These are phyloP conservation scores for Colletotrichum falcatum DNA, from an alignment of 2,329 filamentous ascomycete species.

Conservation along the genomic window DNA sequence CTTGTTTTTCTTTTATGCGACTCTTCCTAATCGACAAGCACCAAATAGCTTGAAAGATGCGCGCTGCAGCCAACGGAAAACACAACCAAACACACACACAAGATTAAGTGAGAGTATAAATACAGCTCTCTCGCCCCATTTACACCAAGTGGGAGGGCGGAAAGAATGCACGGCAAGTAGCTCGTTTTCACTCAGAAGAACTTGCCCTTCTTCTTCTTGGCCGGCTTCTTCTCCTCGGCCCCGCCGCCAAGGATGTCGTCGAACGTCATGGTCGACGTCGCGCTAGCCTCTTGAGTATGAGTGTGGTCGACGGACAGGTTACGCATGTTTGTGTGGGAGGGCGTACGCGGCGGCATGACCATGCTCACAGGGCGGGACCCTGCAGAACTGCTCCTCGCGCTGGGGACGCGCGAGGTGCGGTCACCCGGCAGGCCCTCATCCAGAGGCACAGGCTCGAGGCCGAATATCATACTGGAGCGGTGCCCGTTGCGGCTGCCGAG, in stretches of 20 bases:
- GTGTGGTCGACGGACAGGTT: conserved; percentile 41
- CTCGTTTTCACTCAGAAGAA: conserved; percentile 50
- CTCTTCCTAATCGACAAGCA: conserved; percentile 12
- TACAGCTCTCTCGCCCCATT: conserved; percentile 17
- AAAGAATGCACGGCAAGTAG: background rate
- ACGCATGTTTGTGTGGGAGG: conserved; percentile 52
- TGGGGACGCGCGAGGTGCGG: conserved; percentile 41
- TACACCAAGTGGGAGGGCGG: background rate
- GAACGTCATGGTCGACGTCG: conserved; percentile 56
- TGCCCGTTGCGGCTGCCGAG: conserved; percentile 48
- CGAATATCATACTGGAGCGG: conserved; percentile 58
- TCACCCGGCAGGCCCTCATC: conserved; percentile 39
- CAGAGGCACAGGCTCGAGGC: conserved; percentile 54
- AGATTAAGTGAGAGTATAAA: conserved; percentile 33
- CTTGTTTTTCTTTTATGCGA: conserved; percentile 11
- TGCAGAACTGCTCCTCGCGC: conserved; percentile 46
- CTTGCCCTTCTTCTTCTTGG: conserved; percentile 55
- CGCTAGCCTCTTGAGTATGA: conserved; percentile 42
- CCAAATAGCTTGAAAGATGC: conserved; percentile 3
- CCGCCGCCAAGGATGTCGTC: conserved; percentile 59
- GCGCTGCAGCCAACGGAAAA: background rate
- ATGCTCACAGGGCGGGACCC: conserved; percentile 38
- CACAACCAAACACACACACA: conserved; percentile 23
- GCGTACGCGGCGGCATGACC: conserved; percentile 45
- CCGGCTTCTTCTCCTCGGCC: conserved; percentile 47